Evolutionary conservation across 2,329 filamentous ascomycete species (phyloP), one percentile per base, ranked within the genome.

Genomic region (Gyromitra esculenta): DNA sequence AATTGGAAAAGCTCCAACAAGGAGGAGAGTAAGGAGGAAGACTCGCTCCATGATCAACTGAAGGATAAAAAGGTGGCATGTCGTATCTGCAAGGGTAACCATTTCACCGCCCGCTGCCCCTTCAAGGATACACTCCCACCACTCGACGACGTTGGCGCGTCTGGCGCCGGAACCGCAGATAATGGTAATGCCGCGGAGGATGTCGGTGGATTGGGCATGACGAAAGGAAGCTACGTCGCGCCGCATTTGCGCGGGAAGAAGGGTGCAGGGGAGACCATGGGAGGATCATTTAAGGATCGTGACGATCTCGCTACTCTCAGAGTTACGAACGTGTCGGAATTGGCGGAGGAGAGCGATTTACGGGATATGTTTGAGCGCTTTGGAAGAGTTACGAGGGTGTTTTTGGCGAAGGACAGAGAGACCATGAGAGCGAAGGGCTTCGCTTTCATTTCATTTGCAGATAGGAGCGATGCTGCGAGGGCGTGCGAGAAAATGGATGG

Each of bases 51-150:
- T 86, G 89, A 91, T 83, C 91, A 92, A 86, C 88, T 98, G 83
- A 97, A 96, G 89, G 94, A 97, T 87, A 97, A 97, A 90, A 96
- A 97, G 87, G 96, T 99, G 88, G 98, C 98, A 89, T 99, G 96
- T 86, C 92, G 96, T 88, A 98, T 99, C 84, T 99, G 96, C 87
- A 92, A 91, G 84, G 96, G 95, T 83, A 96, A 99, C 88, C 96
- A 99, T 90, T 99, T 98, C 88, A 99, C 96, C 54, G 95, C 95
- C 81, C 91, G 96, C 84, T 99, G 96, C 90, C 96, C 96, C 45
- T 99, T 97, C 91, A 99, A 98, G 88, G 96, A 98, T 84, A 99
- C 95, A 82, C 97, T 99, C 94, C 94, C 95, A 45, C 96, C 92
- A 48, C 89, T 94, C 77, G 87, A 85, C 78, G 89, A 91, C 79